These are phyloP conservation scores for Skeletonema grethae DNA, from an alignment of 108 stramenopile species.

Conservation along the genomic window DNA sequence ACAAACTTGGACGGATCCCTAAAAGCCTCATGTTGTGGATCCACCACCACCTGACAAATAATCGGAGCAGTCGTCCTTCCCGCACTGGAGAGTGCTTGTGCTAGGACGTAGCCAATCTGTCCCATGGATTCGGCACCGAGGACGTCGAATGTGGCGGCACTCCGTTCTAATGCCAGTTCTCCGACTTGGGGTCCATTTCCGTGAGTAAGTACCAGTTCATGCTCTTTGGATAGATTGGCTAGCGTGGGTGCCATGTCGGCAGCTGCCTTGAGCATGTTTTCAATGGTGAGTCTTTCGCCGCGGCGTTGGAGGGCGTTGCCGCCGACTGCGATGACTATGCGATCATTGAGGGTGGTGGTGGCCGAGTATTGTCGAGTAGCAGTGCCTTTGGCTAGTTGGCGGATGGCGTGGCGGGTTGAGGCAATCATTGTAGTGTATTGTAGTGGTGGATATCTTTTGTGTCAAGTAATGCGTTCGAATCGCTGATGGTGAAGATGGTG, in stretches of 20 bases:
- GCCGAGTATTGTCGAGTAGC: slow-evolving; percentile 20
- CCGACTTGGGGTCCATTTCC: slow-evolving; percentile 87
- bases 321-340: slow-evolving; percentile 80
- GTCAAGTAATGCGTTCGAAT: no score
- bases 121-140: slow-evolving; percentile 84
- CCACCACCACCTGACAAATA: slow-evolving; percentile 79
- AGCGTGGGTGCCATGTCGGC: slow-evolving; percentile 82
- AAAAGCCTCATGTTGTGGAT: slow-evolving; percentile 70
- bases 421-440: slow-evolving; percentile 8
- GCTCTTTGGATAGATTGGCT: slow-evolving; percentile 52
- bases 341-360: slow-evolving; percentile 32
- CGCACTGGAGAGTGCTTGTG: slow-evolving; percentile 65
- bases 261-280: slow-evolving; percentile 86
- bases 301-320: slow-evolving; percentile 88
- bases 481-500: no score
- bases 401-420: slow-evolving; percentile 17
- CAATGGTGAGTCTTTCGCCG: slow-evolving; percentile 83
- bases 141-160: slow-evolving; percentile 71
- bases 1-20: slow-evolving; percentile 78
- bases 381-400: neutral
- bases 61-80: slow-evolving; percentile 65
- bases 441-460: no score
- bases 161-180: slow-evolving; percentile 78
- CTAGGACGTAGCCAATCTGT: slow-evolving; percentile 82
- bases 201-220: slow-evolving; percentile 77